Percentiles rank a stretch among this genome's conserved stretches.
These are phyloP conservation scores for Fagopyrum tataricum DNA, from an alignment of 148 eudicot genomes.

Conservation along the genomic window DNA sequence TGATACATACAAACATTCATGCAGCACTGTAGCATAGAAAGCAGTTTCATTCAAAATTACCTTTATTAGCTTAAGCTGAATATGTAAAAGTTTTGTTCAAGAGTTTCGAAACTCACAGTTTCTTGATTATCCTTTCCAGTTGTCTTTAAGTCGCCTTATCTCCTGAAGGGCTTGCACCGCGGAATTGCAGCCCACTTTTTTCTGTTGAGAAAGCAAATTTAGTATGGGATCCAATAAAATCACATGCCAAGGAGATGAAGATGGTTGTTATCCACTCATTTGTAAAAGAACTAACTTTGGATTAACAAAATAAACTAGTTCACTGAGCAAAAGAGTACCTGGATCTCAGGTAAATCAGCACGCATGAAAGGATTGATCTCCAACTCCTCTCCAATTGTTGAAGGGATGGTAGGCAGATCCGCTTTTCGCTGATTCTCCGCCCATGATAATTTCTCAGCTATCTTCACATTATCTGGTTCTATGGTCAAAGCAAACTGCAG, in stretches of 20 bases:
- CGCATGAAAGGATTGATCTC: slow-evolving; percentile 90
- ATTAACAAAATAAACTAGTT: background rate
- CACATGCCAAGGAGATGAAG: background rate
- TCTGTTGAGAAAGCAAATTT: slow-evolving; percentile 21
- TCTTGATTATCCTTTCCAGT: slow-evolving; percentile 59
- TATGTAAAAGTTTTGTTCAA: background rate
- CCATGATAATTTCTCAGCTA: slow-evolving; percentile 59
- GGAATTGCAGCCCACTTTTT: slow-evolving; percentile 51
- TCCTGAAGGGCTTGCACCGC: slow-evolving; percentile 64
- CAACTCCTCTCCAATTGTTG: slow-evolving; percentile 79
- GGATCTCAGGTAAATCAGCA: slow-evolving; percentile 64
- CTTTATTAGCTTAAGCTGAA: background rate
- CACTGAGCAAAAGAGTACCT: slow-evolving; percentile 33
- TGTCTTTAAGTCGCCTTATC: slow-evolving; percentile 77
- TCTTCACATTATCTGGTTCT: slow-evolving; percentile 73
- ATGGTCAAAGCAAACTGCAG: slow-evolving; percentile 86
- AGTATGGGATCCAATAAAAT: background rate
- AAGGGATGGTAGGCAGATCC: slow-evolving; percentile 79
- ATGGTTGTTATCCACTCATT: background rate
- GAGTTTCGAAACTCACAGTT: background rate
- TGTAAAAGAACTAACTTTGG: background rate
- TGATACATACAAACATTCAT: background rate
- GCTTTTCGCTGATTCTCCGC: slow-evolving; percentile 60
- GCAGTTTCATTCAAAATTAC: background rate
- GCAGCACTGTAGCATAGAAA: background rate